Percentiles rank a stretch among this genome's conserved stretches.
phyloP scores from a whole-genome alignment of 1,284 basidiomycete genomes.

The Cutaneotrichosporon cavernicola region DNA sequence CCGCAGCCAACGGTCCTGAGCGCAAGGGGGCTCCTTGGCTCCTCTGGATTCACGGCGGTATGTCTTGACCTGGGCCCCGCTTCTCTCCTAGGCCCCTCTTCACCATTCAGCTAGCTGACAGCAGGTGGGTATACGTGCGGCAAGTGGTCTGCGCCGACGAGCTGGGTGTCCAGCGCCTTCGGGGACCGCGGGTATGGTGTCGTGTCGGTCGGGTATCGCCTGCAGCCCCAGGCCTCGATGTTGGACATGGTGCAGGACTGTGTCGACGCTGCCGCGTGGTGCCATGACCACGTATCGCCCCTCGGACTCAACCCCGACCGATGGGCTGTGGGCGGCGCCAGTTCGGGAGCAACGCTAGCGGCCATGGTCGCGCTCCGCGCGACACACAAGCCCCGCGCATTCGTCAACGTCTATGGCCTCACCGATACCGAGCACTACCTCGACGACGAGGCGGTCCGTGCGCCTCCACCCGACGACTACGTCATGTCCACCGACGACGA shows the following conservation, averaged over 20 bases:
- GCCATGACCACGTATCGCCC: constrained; percentile 17
- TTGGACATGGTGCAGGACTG: constrained; percentile 32
- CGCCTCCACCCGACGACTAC: background rate
- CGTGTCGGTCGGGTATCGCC: constrained; percentile 38
- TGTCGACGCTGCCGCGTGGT: constrained; percentile 30
- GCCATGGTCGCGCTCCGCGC: constrained; percentile 5
- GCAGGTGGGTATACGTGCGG: constrained; percentile 25
- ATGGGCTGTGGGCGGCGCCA: constrained; percentile 34
- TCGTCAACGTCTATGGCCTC: constrained; percentile 22
- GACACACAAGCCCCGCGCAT: constrained; percentile 3
- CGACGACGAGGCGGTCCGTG: constrained; percentile 5
- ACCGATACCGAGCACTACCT: constrained; percentile 17
- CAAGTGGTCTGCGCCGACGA: constrained; percentile 23
- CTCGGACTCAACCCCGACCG: constrained; percentile 26
- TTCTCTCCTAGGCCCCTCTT: background rate
- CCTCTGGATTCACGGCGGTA: constrained; percentile 30
- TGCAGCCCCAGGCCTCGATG: constrained; percentile 33
- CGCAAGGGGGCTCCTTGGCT: constrained; percentile 18
- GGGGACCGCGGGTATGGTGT: constrained; percentile 30
- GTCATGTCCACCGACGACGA: constrained; percentile 14
- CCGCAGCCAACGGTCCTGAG: background rate
- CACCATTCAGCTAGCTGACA: background rate
- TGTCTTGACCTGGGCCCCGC: constrained; percentile 2
- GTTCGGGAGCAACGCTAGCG: constrained; percentile 18
- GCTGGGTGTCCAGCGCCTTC: constrained; percentile 36